These are phyloP conservation scores for Talaromyces sp. DNA, from an alignment of 2,329 filamentous ascomycete genomes.

Conservation along the genomic window DNA sequence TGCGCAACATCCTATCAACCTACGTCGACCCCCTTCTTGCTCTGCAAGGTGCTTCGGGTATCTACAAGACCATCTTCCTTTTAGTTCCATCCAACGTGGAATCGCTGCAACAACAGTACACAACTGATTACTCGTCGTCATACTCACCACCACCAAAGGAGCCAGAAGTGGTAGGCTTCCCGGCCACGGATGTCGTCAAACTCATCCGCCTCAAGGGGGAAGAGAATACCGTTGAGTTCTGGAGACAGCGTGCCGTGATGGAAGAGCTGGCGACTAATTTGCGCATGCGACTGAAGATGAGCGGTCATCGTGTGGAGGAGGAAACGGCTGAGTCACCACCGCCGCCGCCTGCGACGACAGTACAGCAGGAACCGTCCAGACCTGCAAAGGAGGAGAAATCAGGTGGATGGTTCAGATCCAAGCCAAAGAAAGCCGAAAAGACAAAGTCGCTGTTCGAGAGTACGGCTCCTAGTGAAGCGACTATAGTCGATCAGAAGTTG, in stretches of 20 bases:
- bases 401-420: conserved; percentile 15
- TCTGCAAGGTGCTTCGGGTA: conserved; percentile 41
- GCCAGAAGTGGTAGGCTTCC: conserved; percentile 41
- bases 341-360: background rate
- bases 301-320: conserved; percentile 25
- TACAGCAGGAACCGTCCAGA: background rate
- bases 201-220: conserved; percentile 42
- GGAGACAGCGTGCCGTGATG: conserved; percentile 43
- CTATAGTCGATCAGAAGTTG: conserved; percentile 30
- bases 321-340: background rate
- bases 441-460: conserved; percentile 22
- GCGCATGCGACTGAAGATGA: conserved; percentile 29
- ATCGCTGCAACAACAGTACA: conserved; percentile 27
- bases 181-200: conserved; percentile 40
- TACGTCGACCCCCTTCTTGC: conserved; percentile 45
- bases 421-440: conserved; percentile 19
- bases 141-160: conserved; percentile 23
- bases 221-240: conserved; percentile 46
- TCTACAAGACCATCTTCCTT: conserved; percentile 46
- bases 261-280: conserved; percentile 40
- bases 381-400: conserved; percentile 8
- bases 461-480: conserved; percentile 21
- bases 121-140: background rate
- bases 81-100: conserved; percentile 46
- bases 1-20: conserved; percentile 39